A percentile compares a stretch with the other conserved stretches of the same genome.
Evolutionary conservation across 2,329 filamentous ascomycete genomes (phyloP).

Genomic region (Colletotrichum spaethianum): DNA sequence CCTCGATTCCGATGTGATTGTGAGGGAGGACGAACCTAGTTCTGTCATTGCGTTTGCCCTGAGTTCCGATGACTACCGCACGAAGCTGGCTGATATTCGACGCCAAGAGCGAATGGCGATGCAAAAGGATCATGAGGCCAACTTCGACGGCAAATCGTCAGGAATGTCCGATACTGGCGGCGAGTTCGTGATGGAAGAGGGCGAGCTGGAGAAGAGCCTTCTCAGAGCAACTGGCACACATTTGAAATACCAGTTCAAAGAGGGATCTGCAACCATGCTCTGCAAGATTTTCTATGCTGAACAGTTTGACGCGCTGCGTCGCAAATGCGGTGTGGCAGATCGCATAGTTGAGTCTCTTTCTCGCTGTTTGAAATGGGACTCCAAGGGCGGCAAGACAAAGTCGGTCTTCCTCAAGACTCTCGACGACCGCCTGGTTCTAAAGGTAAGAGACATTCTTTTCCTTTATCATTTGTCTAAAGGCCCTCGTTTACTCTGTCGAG

Average conservation of each 20-base stretch:
- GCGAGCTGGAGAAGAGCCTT: slow-evolving; percentile 87
- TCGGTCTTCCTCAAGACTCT: slow-evolving; percentile 97
- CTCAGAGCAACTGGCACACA: slow-evolving; percentile 90
- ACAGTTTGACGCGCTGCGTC: slow-evolving; percentile 93
- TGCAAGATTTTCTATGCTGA: slow-evolving; percentile 99
- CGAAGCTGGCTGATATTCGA: slow-evolving; percentile 78
- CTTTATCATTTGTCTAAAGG: neutral
- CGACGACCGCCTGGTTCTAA: slow-evolving; percentile 93
- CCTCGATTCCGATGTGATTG: slow-evolving; percentile 95
- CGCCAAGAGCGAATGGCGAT: slow-evolving; percentile 44
- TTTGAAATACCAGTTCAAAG: slow-evolving; percentile 94
- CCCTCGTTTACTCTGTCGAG: neutral
- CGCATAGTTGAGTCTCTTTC: slow-evolving; percentile 96
- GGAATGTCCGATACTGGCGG: slow-evolving; percentile 52
- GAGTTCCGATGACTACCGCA: slow-evolving; percentile 87
- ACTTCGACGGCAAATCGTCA: slow-evolving; percentile 48
- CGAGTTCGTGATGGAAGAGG: slow-evolving; percentile 68
- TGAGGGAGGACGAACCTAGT: slow-evolving; percentile 96
- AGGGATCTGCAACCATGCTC: slow-evolving; percentile 93
- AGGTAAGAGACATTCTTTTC: slow-evolving; percentile 57
- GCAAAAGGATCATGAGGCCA: slow-evolving; percentile 41
- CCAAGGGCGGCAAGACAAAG: slow-evolving; percentile 97
- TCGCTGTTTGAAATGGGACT: slow-evolving; percentile 97
- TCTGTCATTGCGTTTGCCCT: slow-evolving; percentile 95
- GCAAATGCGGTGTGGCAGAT: slow-evolving; percentile 93